Conservation (phyloP, 2,329 filamentous ascomycete species). For the Hypoxylon sp. region DNA sequence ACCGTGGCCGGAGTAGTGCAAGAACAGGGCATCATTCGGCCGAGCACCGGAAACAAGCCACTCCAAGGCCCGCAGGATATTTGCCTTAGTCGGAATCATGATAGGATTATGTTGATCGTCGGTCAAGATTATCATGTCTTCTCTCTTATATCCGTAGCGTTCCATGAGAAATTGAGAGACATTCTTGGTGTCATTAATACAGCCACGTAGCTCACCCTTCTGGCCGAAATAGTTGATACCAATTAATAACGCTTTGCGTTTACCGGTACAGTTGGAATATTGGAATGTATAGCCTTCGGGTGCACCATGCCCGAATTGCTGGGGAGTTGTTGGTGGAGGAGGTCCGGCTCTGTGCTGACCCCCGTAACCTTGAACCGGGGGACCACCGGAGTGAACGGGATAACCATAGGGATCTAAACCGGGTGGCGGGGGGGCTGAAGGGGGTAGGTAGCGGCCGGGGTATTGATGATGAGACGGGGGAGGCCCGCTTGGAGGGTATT, state of each 20-base stretch:
- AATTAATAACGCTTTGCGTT: constrained; percentile 80
- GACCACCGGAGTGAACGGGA: constrained; percentile 52
- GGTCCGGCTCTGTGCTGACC: constrained; percentile 54
- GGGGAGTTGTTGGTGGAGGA: constrained; percentile 65
- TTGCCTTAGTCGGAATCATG: constrained; percentile 80
- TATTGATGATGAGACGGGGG: constrained; percentile 39
- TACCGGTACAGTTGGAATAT: constrained; percentile 81
- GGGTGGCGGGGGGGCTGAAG: constrained; percentile 58
- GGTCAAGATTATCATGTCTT: constrained; percentile 85
- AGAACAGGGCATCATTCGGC: constrained; percentile 82
- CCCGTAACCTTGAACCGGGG: constrained; percentile 50
- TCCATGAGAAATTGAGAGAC: constrained; percentile 79
- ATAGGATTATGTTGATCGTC: constrained; percentile 80
- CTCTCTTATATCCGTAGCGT: constrained; percentile 78
- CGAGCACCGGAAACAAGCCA: constrained; percentile 81
- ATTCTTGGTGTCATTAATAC: constrained; percentile 86
- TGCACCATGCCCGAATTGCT: constrained; percentile 77
- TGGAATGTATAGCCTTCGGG: constrained; percentile 79
- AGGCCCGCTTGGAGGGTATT: constrained; percentile 50
- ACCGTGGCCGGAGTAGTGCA: constrained; percentile 74
- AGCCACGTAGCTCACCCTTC: constrained; percentile 78
- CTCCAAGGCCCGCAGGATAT: constrained; percentile 81
- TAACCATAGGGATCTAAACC: constrained; percentile 65
- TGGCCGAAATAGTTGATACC: constrained; percentile 87
- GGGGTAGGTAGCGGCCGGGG: constrained; percentile 48